Conservation (phyloP, 768 basidiomycete genomes). For the Pleurotus sapidus region DNA sequence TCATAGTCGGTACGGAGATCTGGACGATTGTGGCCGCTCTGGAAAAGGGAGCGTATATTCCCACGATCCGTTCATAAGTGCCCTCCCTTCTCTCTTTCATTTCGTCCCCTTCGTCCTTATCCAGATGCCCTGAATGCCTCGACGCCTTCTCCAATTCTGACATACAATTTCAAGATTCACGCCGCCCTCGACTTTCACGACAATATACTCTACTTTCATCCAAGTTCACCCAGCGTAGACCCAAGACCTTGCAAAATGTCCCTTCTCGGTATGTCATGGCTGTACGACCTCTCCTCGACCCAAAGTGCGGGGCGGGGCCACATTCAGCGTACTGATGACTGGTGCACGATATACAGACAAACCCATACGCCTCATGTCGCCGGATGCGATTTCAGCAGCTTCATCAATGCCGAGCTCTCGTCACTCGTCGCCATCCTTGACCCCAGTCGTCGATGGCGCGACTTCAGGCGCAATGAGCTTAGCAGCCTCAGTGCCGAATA, state of each 20-base stretch:
- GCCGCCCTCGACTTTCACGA: neutral
- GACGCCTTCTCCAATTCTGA: neutral
- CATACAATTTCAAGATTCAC: neutral
- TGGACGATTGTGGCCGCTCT: neutral
- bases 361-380: neutral
- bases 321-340: too few species aligned
- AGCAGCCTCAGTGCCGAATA: too few species aligned
- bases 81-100: constrained; percentile 5
- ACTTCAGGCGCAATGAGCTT: neutral
- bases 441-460: neutral
- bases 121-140: constrained; percentile 6
- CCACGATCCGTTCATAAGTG: constrained; percentile 6
- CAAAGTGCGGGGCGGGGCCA: neutral
- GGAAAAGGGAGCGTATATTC: neutral
- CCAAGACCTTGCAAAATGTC: neutral
- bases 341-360: neutral
- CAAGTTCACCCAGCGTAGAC: constrained; percentile 1
- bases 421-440: constrained; percentile 1
- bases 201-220: neutral
- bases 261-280: constrained; percentile 3
- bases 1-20: neutral
- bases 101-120: constrained; percentile 3
- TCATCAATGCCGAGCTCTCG: constrained; percentile 5
- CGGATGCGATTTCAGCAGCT: neutral
- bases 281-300: constrained; percentile 2